phyloP scores from a whole-genome alignment of 768 basidiomycete genomes.

The Suillus bovinus region DNA sequence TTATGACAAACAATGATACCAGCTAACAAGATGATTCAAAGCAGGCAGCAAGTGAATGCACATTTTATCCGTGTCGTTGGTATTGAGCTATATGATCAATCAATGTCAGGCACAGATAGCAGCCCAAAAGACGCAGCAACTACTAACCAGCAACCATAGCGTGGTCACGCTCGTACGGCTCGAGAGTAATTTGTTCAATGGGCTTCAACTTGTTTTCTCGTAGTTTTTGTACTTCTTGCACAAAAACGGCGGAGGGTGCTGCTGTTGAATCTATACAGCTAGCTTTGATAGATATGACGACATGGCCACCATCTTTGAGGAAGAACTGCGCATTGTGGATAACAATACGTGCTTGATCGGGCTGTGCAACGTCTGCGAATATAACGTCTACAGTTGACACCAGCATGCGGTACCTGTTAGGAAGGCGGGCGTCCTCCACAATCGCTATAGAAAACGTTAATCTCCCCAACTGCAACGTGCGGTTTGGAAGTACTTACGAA shows the following conservation, averaged over 20 bases:
- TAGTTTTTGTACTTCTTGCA: constrained; percentile 80
- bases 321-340: constrained; percentile 91
- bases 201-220: constrained; percentile 85
- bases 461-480: constrained; percentile 4
- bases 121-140: not conserved
- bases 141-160: constrained; percentile 83
- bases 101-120: constrained; percentile 1
- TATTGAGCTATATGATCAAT: constrained; percentile 41
- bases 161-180: constrained; percentile 90
- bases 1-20: constrained; percentile 7
- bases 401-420: constrained; percentile 97
- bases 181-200: constrained; percentile 92
- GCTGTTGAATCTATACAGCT: constrained; percentile 98
- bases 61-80: constrained; percentile 41
- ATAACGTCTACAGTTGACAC: constrained; percentile 94
- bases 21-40: constrained; percentile 5
- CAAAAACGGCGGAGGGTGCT: constrained; percentile 87
- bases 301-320: constrained; percentile 91
- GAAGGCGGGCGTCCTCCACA: constrained; percentile 95
- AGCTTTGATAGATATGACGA: constrained; percentile 98
- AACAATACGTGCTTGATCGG: constrained; percentile 98
- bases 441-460: constrained; percentile 58
- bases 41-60: constrained; percentile 11
- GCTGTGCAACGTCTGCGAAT: constrained; percentile 98
- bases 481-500: constrained; percentile 60